These are phyloP conservation scores for Syzygium jambos DNA, from an alignment of 345 rosid species.

Conservation along the genomic window DNA sequence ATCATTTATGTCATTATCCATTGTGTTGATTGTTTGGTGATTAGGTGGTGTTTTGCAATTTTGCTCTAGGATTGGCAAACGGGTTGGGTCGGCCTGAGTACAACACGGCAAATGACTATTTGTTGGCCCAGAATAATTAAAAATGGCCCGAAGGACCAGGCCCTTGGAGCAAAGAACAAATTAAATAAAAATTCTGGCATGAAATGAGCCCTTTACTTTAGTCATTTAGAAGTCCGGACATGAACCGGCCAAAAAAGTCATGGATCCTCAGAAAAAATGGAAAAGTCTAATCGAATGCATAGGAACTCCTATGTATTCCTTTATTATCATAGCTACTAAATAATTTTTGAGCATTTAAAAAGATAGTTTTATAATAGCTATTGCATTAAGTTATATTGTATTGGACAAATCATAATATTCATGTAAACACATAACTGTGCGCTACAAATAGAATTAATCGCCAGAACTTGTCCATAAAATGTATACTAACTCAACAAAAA, in stretches of 20 bases:
- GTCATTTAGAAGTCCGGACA: too few species aligned
- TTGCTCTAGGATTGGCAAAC: background rate
- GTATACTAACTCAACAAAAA: background rate
- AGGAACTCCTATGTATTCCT: background rate
- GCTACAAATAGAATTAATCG: background rate
- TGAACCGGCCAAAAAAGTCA: background rate
- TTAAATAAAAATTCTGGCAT: too few species aligned
- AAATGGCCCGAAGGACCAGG: background rate
- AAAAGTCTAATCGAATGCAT: background rate
- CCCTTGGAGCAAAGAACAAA: background rate
- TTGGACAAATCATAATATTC: background rate
- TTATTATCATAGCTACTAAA: background rate
- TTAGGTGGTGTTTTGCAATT: background rate
- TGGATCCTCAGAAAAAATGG: background rate
- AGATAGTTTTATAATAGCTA: too few species aligned
- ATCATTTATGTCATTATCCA: too few species aligned
- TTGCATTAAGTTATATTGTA: background rate
- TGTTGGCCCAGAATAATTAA: background rate
- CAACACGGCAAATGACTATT: background rate
- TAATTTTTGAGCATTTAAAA: background rate
- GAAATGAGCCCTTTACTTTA: background rate
- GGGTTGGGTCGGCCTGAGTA: background rate
- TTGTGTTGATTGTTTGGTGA: background rate
- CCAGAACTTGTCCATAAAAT: rapidly evolving
- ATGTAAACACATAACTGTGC: too few species aligned